Evolutionary conservation across 2,329 filamentous ascomycete species (phyloP).

Genomic region (Fusarium sp.): DNA sequence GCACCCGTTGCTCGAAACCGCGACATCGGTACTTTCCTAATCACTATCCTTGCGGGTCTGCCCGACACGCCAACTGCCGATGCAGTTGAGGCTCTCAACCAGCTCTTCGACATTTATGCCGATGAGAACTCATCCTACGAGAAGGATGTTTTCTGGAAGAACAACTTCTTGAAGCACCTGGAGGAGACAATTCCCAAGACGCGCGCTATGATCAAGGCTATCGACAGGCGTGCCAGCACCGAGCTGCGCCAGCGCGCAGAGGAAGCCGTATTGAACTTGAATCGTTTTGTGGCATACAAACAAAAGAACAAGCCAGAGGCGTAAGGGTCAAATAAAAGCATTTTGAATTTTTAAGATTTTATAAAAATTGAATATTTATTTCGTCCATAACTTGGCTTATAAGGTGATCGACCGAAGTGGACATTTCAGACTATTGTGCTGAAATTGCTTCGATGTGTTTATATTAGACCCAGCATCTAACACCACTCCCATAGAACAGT

Average conservation of each 20-base stretch:
- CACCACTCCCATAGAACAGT: constrained; percentile 8
- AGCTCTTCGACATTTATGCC: constrained; percentile 76
- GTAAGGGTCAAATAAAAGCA: constrained; percentile 38
- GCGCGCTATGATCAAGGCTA: constrained; percentile 68
- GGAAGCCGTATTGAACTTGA: constrained; percentile 71
- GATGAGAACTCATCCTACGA: constrained; percentile 72
- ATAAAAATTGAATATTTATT: constrained; percentile 4
- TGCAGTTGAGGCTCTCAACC: constrained; percentile 73
- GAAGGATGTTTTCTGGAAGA: constrained; percentile 73
- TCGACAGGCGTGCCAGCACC: constrained; percentile 70
- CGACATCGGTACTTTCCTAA: constrained; percentile 73
- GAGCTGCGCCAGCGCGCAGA: constrained; percentile 72
- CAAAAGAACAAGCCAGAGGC: constrained; percentile 65
- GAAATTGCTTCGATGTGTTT: constrained; percentile 6
- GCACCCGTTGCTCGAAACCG: constrained; percentile 68
- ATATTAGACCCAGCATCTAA: constrained; percentile 6
- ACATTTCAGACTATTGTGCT: constrained; percentile 1
- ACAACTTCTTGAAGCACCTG: constrained; percentile 70
- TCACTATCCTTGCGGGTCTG: constrained; percentile 66
- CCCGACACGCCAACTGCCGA: constrained; percentile 69
- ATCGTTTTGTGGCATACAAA: constrained; percentile 75
- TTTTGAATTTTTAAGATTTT: constrained; percentile 9
- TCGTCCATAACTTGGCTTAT: not conserved
- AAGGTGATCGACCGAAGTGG: not conserved
- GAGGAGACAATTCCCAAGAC: constrained; percentile 67